These are phyloP conservation scores for Phytophthora lateralis DNA, from an alignment of 352 stramenopile genomes.

Conservation along the genomic window DNA sequence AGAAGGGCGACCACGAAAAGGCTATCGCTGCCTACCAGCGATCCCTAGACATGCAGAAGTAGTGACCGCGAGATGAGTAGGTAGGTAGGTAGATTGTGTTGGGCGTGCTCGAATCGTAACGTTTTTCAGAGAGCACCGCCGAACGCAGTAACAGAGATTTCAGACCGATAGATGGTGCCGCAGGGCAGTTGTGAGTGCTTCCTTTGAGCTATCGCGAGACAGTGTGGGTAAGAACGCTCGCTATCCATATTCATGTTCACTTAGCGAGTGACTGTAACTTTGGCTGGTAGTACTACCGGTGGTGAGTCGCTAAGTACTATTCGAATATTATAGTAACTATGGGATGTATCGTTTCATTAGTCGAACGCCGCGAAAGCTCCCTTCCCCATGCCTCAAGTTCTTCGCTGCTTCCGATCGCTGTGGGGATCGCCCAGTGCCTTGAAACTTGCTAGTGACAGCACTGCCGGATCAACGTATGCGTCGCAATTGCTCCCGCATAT, in stretches of 20 bases:
- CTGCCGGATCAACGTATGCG: constrained; percentile 27
- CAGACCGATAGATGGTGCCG: not conserved
- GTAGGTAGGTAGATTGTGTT: constrained; percentile 31
- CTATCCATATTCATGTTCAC: no score
- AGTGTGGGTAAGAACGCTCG: no score
- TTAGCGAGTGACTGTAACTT: no score
- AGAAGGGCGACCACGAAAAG: constrained; percentile 88
- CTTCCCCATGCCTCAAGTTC: not conserved
- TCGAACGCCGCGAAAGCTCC: not conserved
- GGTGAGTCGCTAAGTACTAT: no score
- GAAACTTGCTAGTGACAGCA: constrained; percentile 29
- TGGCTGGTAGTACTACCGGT: no score
- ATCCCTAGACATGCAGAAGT: constrained; percentile 77
- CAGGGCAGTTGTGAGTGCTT: no score
- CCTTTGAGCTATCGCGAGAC: no score
- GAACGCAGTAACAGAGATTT: constrained; percentile 17
- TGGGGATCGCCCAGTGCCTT: constrained; percentile 52
- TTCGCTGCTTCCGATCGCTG: constrained; percentile 64
- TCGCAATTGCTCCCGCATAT: constrained; percentile 45
- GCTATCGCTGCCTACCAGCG: constrained; percentile 87
- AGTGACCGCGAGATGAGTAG: constrained; percentile 22
- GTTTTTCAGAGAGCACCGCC: constrained; percentile 6
- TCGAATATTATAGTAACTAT: no score
- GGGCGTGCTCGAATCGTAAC: constrained; percentile 1
- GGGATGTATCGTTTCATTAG: not conserved